These are phyloP conservation scores for Pseudozyma tsukubaensis DNA, from an alignment of 1,284 basidiomycete species.

Conservation along the genomic window DNA sequence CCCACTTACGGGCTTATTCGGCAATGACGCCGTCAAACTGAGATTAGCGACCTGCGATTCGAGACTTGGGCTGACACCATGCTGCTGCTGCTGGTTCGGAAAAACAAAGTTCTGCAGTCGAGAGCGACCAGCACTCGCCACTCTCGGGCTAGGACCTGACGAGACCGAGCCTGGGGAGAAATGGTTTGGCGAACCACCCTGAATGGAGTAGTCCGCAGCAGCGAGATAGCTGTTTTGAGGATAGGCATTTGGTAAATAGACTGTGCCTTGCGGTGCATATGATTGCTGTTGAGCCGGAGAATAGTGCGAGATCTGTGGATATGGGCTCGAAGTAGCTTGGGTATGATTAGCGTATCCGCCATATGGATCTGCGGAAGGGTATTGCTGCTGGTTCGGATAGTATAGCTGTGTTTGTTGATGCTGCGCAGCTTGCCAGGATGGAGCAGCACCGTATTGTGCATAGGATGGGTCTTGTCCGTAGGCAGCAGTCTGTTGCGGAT, in stretches of 20 bases:
- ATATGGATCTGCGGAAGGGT: constrained; percentile 25
- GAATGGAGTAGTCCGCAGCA: constrained; percentile 1
- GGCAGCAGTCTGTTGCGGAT: constrained; percentile 5
- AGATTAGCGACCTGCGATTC: constrained; percentile 28
- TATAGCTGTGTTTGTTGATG: constrained; percentile 13
- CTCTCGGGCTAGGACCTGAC: constrained; percentile 23
- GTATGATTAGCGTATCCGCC: neutral
- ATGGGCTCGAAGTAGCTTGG: constrained; percentile 9
- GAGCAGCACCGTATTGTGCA: constrained; percentile 7
- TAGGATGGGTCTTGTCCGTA: constrained; percentile 17
- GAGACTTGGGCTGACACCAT: constrained; percentile 15
- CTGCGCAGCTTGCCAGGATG: constrained; percentile 13
- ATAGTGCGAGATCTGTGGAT: constrained; percentile 14
- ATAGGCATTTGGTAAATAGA: constrained; percentile 7
- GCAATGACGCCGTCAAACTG: constrained; percentile 5
- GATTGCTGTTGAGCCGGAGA: constrained; percentile 8
- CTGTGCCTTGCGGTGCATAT: constrained; percentile 1
- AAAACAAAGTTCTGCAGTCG: constrained; percentile 20
- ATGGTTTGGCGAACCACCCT: constrained; percentile 9
- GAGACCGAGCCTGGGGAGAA: constrained; percentile 14
- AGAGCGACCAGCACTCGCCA: constrained; percentile 18
- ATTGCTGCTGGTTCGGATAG: constrained; percentile 22
- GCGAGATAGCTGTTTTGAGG: constrained; percentile 8
- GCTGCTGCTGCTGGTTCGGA: neutral
- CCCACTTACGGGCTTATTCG: constrained; percentile 2